phyloP scores from a whole-genome alignment of 306 rosid genomes.

The Trifolium repens region DNA sequence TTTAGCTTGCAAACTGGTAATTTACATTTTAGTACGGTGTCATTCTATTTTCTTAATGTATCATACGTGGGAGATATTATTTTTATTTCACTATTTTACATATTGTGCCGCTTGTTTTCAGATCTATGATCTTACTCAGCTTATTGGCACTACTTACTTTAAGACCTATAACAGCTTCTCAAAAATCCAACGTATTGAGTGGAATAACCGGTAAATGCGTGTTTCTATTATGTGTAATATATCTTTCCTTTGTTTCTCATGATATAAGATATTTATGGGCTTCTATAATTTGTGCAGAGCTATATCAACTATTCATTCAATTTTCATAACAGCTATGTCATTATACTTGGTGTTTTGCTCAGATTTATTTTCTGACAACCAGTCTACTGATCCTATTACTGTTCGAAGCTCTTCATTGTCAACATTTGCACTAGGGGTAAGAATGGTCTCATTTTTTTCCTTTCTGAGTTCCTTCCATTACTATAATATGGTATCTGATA shows the following conservation, averaged over 20 bases:
- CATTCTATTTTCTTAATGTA: conserved; percentile 28
- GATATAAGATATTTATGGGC: conserved; percentile 20
- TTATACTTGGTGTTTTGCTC: conserved; percentile 79
- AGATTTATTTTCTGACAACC: conserved; percentile 64
- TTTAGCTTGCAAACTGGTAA: conserved; percentile 80
- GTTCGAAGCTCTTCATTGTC: conserved; percentile 66
- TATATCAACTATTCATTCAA: conserved; percentile 79
- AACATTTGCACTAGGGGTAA: conserved; percentile 76
- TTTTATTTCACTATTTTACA: conserved; percentile 18
- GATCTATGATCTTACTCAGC: conserved; percentile 70
- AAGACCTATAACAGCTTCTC: conserved; percentile 78
- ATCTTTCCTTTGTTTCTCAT: conserved; percentile 1
- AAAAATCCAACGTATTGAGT: conserved; percentile 68
- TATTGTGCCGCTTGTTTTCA: conserved; percentile 36
- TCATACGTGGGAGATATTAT: not conserved
- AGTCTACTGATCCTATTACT: conserved; percentile 50
- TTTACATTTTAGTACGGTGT: conserved; percentile 11
- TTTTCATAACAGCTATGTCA: conserved; percentile 72
- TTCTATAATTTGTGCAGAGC: conserved; percentile 60
- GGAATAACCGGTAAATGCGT: conserved; percentile 78
- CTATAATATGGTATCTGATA: conserved; percentile 10
- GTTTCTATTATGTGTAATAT: conserved; percentile 23
- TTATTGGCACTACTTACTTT: conserved; percentile 61
- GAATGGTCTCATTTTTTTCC: conserved; percentile 22
- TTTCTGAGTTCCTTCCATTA: conserved; percentile 17